Evolutionary conservation across 805 yeast genomes (phyloP).

Genomic region (Pichia nanzhaoensis): DNA sequence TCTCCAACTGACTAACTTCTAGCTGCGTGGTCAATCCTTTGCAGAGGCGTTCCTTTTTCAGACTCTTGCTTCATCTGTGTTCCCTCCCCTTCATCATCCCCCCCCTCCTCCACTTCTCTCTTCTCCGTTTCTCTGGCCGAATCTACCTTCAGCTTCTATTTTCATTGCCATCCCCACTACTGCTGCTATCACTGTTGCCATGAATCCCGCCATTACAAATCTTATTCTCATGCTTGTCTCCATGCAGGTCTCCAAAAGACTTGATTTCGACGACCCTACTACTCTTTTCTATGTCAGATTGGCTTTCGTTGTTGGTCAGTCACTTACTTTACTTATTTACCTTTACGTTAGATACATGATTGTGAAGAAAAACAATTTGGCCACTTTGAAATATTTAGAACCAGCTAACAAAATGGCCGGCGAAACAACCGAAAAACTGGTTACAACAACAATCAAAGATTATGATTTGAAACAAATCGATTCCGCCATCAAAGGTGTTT

Average conservation of each 20-base stretch:
- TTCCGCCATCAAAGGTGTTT: conserved; percentile 70
- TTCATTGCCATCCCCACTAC: too few relatives aligned
- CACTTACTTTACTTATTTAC: conserved; percentile 59
- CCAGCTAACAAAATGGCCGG: conserved; percentile 79
- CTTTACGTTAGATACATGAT: conserved; percentile 56
- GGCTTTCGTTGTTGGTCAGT: conserved; percentile 61
- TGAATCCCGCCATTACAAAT: conserved; percentile 89
- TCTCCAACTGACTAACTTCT: too few relatives aligned
- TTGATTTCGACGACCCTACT: conserved; percentile 82
- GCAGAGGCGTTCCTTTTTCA: conserved; percentile 3
- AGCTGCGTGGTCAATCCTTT: too few relatives aligned
- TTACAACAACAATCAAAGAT: conserved; percentile 88
- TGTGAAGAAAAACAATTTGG: conserved; percentile 74
- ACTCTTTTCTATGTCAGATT: conserved; percentile 68
- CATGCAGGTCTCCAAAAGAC: conserved; percentile 89
- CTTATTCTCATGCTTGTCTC: conserved; percentile 86
- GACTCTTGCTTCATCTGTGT: not conserved
- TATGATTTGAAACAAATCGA: conserved; percentile 88
- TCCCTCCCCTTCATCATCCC: too few relatives aligned
- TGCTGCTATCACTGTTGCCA: conserved; percentile 21
- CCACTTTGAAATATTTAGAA: conserved; percentile 85
- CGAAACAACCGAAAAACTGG: conserved; percentile 62
- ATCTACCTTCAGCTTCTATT: too few relatives aligned
- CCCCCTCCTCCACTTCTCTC: too few relatives aligned
- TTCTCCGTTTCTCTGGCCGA: too few relatives aligned